Base-by-base conservation (phyloP, 208 protist species). In the Trypanosoma lewisi region DNA sequence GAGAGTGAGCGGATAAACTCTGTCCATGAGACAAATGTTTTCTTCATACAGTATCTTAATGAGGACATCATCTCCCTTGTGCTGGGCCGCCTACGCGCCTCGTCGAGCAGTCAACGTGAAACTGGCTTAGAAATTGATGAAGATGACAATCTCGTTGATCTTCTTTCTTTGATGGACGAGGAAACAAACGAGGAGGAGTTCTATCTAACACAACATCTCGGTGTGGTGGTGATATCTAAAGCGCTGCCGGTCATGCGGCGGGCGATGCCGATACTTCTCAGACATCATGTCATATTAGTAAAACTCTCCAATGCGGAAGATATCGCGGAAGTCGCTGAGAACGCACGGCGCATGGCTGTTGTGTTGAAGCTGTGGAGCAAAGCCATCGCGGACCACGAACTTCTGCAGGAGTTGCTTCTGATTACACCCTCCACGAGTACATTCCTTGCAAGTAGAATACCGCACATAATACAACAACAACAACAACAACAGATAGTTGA, bases 331-430 rank as follows among this genome's bases (percentile, higher is more conserved):
- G 14, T 47, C 21, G 50, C 60, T 39, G 47, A 60, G 16, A 52
- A 52, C 41, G 61, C 56, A 14, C 54, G 42, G 23, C 58, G 50
- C n/a, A 72, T 63, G 42, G 51, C 54, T 9, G 56, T 70, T 54
- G 54, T 83, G 1, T 42, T 83, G 6, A 37, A 67, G 28, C 59
- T 83, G 4, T 83, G 78, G 78, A 25, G 61, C n/a, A 77, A 72
- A 45, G 56, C 53, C 30, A 70, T 83, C 31, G 60, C 57, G 4
- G 52, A 77, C 27, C 52, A 77, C 54, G 48, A 62, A 21, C 16
- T 80, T 12, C 55, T 83, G 9, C 56, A 56, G 25, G 55, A 76
- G 30, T 58, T 83, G 19, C 37, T 70, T 2, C 23, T 48, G 4
- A 30, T 50, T 14, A 30, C 47, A n/a, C 12, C 2, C 8, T 39